Percentiles rank a stretch among this genome's conserved stretches.
Conservation (phyloP, 2,329 filamentous ascomycete genomes). For the Aureobasidium sp. region DNA sequence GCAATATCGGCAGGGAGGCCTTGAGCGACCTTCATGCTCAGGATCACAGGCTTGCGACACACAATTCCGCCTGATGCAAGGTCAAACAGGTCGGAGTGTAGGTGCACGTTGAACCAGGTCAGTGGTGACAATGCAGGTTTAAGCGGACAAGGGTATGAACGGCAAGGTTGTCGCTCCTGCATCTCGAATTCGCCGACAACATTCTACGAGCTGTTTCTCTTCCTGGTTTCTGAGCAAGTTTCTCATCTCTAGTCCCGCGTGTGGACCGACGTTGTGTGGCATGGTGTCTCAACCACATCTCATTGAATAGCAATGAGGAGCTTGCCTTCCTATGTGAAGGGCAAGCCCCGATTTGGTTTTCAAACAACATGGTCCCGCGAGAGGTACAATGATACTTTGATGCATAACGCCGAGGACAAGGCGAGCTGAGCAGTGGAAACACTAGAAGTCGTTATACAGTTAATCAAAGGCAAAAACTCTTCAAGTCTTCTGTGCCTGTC, state of each 20-base stretch:
- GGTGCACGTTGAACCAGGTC: background rate
- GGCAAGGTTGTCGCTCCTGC: slow-evolving; percentile 1
- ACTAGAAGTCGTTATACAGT: background rate
- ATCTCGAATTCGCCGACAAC: background rate
- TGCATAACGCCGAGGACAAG: slow-evolving; percentile 1
- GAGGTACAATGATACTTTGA: slow-evolving; percentile 1
- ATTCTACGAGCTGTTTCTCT: background rate
- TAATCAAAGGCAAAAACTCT: slow-evolving; percentile 9
- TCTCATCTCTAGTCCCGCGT: no score
- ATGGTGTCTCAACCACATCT: background rate
- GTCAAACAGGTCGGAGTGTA: background rate
- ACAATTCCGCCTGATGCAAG: background rate
- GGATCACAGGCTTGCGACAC: background rate
- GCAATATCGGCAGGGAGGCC: background rate
- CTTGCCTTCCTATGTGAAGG: background rate
- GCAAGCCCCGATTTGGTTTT: background rate
- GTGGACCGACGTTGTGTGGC: background rate
- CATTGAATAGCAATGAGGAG: background rate
- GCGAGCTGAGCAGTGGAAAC: slow-evolving; percentile 1
- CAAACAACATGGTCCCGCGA: background rate
- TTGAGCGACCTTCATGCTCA: background rate
- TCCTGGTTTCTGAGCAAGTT: background rate
- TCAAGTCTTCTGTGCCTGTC: background rate
- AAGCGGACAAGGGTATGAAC: background rate
- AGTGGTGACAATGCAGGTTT: background rate